phyloP scores from a whole-genome alignment of 352 stramenopile genomes.

The Globisporangium splendens region DNA sequence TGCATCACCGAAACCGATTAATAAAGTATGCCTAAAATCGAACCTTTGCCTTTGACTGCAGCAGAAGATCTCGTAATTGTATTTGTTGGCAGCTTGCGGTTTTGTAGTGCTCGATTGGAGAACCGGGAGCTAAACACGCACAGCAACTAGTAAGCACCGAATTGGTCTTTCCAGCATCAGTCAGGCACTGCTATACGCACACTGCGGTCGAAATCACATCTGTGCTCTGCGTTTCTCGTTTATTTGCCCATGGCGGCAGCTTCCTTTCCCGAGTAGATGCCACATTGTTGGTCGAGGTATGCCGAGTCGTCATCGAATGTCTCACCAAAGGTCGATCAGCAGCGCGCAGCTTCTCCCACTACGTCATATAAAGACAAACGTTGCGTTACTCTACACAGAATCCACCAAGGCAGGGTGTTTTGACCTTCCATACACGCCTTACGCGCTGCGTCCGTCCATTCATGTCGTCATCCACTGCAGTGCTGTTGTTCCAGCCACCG shows the following conservation, averaged over 20 bases:
- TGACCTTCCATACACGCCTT: not conserved
- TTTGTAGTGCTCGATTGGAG: conserved; percentile 8
- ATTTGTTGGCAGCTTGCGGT: conserved; percentile 10
- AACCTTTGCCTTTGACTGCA: conserved; percentile 13
- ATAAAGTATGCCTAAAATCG: not conserved
- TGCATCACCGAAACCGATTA: not conserved
- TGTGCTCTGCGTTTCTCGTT: conserved; percentile 14
- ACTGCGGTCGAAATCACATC: conserved; percentile 12
- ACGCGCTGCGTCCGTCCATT: conserved; percentile 12
- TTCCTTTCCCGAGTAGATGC: conserved; percentile 7
- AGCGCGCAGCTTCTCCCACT: conserved; percentile 13
- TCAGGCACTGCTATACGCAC: not conserved
- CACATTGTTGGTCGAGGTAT: conserved; percentile 1
- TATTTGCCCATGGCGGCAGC: conserved; percentile 15
- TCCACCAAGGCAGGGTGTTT: not conserved
- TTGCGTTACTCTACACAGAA: not conserved
- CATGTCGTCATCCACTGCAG: conserved; percentile 29
- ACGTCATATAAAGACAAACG: not conserved
- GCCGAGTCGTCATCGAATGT: conserved; percentile 5
- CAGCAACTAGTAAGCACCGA: not conserved
- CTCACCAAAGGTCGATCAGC: not conserved
- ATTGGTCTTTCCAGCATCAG: no score
- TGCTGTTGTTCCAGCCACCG: conserved; percentile 20
- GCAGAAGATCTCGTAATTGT: conserved; percentile 5
- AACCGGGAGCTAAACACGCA: conserved; percentile 9